Percentiles rank a stretch among this genome's conserved stretches.
These are phyloP conservation scores for Cinchona pubescens DNA, from an alignment of 257 asterid species.

Conservation along the genomic window DNA sequence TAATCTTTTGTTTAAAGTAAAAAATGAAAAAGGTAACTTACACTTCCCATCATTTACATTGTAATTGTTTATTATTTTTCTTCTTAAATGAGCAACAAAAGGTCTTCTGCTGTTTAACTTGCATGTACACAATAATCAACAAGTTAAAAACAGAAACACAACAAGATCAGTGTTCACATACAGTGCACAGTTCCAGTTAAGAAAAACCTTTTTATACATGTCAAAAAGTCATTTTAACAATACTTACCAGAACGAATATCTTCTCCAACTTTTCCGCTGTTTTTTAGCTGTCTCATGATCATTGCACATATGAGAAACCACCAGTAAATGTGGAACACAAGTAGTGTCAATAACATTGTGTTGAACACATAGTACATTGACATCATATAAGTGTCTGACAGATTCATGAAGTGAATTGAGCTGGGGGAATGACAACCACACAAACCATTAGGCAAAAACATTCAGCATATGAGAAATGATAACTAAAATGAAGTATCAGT, in stretches of 20 bases:
- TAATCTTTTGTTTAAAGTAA: not conserved
- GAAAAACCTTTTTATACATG: not conserved
- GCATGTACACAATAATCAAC: not conserved
- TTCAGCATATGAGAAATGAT: not conserved
- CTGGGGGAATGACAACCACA: constrained; percentile 45
- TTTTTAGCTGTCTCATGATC: constrained; percentile 77
- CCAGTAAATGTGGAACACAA: constrained; percentile 92
- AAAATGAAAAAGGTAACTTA: not conserved
- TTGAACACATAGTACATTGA: constrained; percentile 71
- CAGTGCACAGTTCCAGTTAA: not conserved
- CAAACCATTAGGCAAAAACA: constrained; percentile 27
- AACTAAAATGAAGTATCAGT: constrained; percentile 3
- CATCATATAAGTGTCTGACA: constrained; percentile 34
- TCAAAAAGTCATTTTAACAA: not conserved
- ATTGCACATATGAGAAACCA: constrained; percentile 83
- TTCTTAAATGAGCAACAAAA: not conserved
- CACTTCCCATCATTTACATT: not conserved
- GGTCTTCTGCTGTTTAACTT: not conserved
- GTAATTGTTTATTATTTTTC: not conserved
- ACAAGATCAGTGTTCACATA: too few relatives aligned
- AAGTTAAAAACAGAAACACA: not conserved
- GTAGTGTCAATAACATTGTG: constrained; percentile 69
- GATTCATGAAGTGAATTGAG: constrained; percentile 45
- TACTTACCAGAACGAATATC: constrained; percentile 87
- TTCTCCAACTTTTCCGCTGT: constrained; percentile 92